A percentile compares a stretch with the other conserved stretches of the same genome.
These are phyloP conservation scores for Albophoma yamanashiensis DNA, from an alignment of 2,329 filamentous ascomycete genomes.

Conservation along the genomic window DNA sequence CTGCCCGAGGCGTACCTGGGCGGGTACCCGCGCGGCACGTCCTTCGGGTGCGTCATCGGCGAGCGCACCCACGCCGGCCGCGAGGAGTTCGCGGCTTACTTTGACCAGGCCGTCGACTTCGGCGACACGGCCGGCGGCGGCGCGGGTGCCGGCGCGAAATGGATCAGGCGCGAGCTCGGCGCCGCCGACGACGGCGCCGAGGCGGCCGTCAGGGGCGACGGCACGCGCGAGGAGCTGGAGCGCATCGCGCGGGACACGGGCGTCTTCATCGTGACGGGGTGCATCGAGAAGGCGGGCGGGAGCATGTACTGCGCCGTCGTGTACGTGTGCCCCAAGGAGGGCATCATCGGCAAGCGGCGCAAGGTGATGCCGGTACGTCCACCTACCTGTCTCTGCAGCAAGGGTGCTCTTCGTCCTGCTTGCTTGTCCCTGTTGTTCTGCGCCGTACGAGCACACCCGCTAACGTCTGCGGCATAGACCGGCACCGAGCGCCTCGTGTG, in stretches of 20 bases:
- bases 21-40: constrained; percentile 75
- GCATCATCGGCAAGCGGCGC: constrained; percentile 71
- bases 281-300: constrained; percentile 71
- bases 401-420: neutral
- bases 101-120: constrained; percentile 67
- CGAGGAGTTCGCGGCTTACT: constrained; percentile 76
- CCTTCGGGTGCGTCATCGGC: constrained; percentile 68
- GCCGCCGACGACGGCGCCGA: constrained; percentile 7
- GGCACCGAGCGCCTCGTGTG: constrained; percentile 75
- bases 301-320: constrained; percentile 76
- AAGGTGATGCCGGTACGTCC: constrained; percentile 77
- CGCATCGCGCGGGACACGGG: constrained; percentile 63
- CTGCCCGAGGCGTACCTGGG: constrained; percentile 91
- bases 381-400: neutral
- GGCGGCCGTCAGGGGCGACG: constrained; percentile 34
- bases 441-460: neutral
- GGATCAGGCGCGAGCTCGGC: constrained; percentile 52
- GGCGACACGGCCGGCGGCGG: constrained; percentile 59
- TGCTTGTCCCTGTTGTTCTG: neutral
- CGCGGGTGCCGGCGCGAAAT: constrained; percentile 60
- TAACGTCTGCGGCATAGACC: constrained; percentile 41
- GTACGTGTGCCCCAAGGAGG: constrained; percentile 66
- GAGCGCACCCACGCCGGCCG: constrained; percentile 56
- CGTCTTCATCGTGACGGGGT: constrained; percentile 70
- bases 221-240: constrained; percentile 73